Evolutionary conservation across 768 basidiomycete species (phyloP).

Genomic region (Pisolithus orientalis): DNA sequence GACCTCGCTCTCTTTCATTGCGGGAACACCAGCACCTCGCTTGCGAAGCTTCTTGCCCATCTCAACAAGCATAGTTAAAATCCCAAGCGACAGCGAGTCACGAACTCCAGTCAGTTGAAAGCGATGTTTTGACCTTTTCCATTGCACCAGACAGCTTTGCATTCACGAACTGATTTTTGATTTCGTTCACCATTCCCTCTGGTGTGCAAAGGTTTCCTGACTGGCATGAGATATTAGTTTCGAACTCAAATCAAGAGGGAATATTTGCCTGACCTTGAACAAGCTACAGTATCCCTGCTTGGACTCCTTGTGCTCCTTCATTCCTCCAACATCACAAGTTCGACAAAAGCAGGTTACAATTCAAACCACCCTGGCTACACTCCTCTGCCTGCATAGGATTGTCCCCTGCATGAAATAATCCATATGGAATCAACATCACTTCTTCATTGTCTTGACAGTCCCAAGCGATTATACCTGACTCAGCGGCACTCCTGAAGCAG

Average conservation of each 20-base stretch:
- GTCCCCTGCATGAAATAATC: conserved; percentile 29
- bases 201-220: background rate
- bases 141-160: background rate
- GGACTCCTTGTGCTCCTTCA: conserved; percentile 24
- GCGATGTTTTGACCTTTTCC: conserved; percentile 3
- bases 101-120: background rate
- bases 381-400: conserved; percentile 24
- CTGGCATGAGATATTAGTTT: background rate
- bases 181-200: background rate
- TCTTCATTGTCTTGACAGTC: conserved; percentile 20
- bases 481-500: background rate
- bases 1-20: background rate
- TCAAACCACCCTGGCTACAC: conserved; percentile 27
- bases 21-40: background rate
- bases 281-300: conserved; percentile 30
- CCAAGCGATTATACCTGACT: conserved; percentile 19
- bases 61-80: conserved; percentile 1
- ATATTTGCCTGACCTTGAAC: conserved; percentile 21
- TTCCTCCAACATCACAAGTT: conserved; percentile 34
- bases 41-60: conserved; percentile 3
- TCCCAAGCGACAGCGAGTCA: background rate
- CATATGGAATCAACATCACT: conserved; percentile 10
- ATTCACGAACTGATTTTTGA: background rate
- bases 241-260: too few species aligned
- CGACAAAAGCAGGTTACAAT: conserved; percentile 36